A percentile compares a stretch with the other conserved stretches of the same genome.
These are phyloP conservation scores for Ramaria rubella DNA, from an alignment of 768 basidiomycete species.

Conservation along the genomic window DNA sequence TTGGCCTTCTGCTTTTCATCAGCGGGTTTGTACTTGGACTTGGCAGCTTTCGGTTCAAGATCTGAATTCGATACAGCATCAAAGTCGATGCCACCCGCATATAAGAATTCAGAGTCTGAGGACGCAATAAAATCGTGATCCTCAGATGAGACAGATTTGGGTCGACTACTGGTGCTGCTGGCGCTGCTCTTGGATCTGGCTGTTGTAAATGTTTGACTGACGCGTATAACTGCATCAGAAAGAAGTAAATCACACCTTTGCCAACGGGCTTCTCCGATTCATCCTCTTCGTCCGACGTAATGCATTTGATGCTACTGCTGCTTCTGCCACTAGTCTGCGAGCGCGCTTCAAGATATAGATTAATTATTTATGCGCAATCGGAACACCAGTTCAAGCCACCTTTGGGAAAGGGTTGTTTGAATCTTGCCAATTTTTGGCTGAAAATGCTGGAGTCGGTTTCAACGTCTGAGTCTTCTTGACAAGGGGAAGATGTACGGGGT, in stretches of 20 bases:
- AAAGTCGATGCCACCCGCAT: slow-evolving; percentile 24
- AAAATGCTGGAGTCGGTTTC: not conserved
- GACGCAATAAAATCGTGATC: slow-evolving; percentile 71
- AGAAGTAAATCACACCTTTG: not conserved
- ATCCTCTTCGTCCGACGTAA: slow-evolving; percentile 7
- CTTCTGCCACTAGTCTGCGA: not conserved
- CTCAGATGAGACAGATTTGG: slow-evolving; percentile 32
- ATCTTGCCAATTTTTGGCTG: slow-evolving; percentile 11
- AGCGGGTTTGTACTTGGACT: slow-evolving; percentile 21
- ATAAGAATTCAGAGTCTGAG: slow-evolving; percentile 48
- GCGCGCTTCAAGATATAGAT: not conserved
- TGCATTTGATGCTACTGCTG: slow-evolving; percentile 4
- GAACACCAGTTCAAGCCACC: not conserved
- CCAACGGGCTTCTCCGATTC: not conserved
- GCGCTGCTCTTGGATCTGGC: slow-evolving; percentile 45
- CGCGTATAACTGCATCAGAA: not conserved
- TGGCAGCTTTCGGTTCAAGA: slow-evolving; percentile 28
- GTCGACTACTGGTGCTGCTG: slow-evolving; percentile 60
- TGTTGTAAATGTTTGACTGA: not conserved
- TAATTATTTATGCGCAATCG: not conserved
- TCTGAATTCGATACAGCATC: slow-evolving; percentile 18
- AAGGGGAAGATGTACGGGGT: slow-evolving; percentile 11
- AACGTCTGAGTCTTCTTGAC: slow-evolving; percentile 8
- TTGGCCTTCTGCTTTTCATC: slow-evolving; percentile 13
- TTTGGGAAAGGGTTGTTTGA: slow-evolving; percentile 7